A percentile compares a stretch with the other conserved stretches of the same genome.
Conservation (phyloP, 257 asterid species). For the Osmanthus fragrans region DNA sequence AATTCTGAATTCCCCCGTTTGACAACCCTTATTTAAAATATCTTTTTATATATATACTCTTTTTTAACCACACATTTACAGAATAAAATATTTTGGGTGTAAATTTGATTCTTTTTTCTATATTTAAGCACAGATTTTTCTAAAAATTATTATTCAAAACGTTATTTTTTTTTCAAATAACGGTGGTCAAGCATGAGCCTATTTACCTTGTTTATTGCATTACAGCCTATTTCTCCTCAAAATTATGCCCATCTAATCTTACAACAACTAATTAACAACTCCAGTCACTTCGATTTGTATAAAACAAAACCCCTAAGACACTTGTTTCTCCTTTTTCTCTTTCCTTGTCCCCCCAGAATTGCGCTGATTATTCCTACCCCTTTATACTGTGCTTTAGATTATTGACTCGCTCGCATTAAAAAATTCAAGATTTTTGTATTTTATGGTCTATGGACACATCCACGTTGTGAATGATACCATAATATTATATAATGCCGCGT, state of each 20-base stretch:
- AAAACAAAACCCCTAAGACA: too few relatives aligned
- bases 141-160: too few relatives aligned
- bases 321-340: conserved; percentile 22
- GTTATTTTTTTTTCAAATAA: too few relatives aligned
- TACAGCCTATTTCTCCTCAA: conserved; percentile 7
- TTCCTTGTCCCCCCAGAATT: conserved; percentile 29
- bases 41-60: too few relatives aligned
- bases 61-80: too few relatives aligned
- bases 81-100: too few relatives aligned
- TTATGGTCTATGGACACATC: conserved; percentile 9
- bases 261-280: conserved; percentile 25
- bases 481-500: conserved; percentile 18
- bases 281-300: conserved; percentile 29
- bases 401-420: neutral
- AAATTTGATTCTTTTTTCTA: too few relatives aligned
- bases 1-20: neutral
- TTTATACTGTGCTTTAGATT: neutral
- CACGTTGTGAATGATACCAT: conserved; percentile 17
- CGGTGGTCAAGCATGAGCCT: too few relatives aligned
- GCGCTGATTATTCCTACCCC: conserved; percentile 9
- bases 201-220: conserved; percentile 5
- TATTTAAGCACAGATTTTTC: too few relatives aligned
- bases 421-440: neutral
- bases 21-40: too few relatives aligned
- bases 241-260: conserved; percentile 31